A percentile compares a stretch with the other conserved stretches of the same genome.
phyloP scores from a whole-genome alignment of 768 basidiomycete genomes.

The Rubroboletus satanas region DNA sequence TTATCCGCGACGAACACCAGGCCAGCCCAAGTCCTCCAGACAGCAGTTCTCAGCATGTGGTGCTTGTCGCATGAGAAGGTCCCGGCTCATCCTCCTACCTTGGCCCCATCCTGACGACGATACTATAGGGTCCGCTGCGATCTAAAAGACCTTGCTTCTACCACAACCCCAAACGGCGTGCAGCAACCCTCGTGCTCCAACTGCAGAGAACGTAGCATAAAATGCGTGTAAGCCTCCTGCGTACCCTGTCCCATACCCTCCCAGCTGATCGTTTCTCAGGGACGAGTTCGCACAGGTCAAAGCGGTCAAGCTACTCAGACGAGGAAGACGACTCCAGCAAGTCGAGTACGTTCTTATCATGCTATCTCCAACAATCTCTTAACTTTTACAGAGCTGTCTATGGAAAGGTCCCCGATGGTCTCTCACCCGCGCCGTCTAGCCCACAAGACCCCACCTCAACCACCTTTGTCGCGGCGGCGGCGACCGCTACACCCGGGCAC shows the following conservation, averaged over 20 bases:
- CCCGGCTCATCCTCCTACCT: constrained; percentile 9
- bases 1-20: constrained; percentile 46
- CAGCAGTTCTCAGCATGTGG: constrained; percentile 94
- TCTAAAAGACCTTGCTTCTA: constrained; percentile 74
- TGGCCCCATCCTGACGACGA: not conserved
- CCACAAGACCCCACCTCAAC: constrained; percentile 22
- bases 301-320: constrained; percentile 78
- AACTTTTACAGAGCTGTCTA: constrained; percentile 60
- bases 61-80: constrained; percentile 88
- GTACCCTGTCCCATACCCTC: not conserved
- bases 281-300: constrained; percentile 92
- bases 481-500: not conserved
- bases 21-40: constrained; percentile 70
- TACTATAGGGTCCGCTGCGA: constrained; percentile 80
- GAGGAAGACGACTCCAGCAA: constrained; percentile 76
- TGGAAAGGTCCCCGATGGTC: constrained; percentile 57
- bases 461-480: constrained; percentile 1
- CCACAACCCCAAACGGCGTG: constrained; percentile 40
- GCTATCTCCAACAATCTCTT: constrained; percentile 1
- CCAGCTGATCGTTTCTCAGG: constrained; percentile 37
- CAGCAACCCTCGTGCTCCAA: constrained; percentile 70
- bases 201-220: constrained; percentile 82
- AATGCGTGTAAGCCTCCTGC: constrained; percentile 79
- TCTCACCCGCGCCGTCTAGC: constrained; percentile 20
- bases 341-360: constrained; percentile 61